These are phyloP conservation scores for Sporothrix schenckii DNA, from an alignment of 2,329 filamentous ascomycete species.

Conservation along the genomic window DNA sequence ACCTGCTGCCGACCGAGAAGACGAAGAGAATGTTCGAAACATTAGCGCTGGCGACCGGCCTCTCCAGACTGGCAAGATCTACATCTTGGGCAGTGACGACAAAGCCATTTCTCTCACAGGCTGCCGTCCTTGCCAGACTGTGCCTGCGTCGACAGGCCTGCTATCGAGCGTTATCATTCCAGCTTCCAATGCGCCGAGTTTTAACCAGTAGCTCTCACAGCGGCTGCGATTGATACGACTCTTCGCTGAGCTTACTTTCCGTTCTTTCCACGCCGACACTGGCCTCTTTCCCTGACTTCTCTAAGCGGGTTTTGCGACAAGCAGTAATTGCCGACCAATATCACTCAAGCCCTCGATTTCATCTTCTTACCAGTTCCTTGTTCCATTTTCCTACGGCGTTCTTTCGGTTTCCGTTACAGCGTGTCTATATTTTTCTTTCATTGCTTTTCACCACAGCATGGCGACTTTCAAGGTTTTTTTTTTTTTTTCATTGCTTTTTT, in stretches of 20 bases:
- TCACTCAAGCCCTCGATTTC: not conserved
- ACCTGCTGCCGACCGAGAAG: not conserved
- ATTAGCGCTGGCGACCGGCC: no score
- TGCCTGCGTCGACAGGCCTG: no score
- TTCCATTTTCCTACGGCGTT: constrained; percentile 17
- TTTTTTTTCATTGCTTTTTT: not conserved
- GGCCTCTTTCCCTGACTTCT: not conserved
- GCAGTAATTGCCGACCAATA: not conserved
- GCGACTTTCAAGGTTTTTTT: constrained; percentile 14
- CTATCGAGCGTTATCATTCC: no score
- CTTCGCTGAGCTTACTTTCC: not conserved
- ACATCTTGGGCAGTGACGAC: no score
- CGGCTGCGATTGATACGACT: no score
- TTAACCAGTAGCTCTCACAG: no score
- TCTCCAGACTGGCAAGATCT: no score
- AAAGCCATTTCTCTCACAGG: no score
- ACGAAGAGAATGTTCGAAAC: not conserved
- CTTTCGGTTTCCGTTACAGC: not conserved
- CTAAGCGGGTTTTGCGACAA: not conserved
- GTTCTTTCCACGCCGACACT: not conserved
- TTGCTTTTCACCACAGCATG: constrained; percentile 29
- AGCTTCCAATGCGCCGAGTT: no score
- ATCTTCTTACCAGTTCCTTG: not conserved
- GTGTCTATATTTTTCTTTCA: constrained; percentile 24
- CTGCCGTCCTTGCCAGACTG: no score